Percentiles rank a stretch among this genome's conserved stretches.
Conservation (phyloP, 805 yeast species). For the Lipomyces japonicus region DNA sequence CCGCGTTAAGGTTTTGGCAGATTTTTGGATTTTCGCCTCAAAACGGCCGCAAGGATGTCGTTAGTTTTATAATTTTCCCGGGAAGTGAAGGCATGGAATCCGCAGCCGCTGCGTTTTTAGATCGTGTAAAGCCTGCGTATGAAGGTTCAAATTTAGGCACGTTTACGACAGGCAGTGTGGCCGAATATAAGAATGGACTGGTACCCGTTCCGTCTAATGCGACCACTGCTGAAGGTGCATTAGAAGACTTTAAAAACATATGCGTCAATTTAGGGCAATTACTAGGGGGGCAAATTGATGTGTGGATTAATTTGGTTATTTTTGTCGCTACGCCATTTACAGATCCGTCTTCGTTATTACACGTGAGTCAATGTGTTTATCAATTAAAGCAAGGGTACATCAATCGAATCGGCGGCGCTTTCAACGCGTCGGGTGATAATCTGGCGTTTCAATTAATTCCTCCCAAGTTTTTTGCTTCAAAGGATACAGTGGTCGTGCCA, state of each 20-base stretch:
- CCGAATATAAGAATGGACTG: constrained; percentile 18
- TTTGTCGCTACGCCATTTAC: constrained; percentile 20
- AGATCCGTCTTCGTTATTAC: constrained; percentile 24
- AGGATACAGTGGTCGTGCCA: constrained; percentile 32
- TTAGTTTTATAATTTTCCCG: constrained; percentile 34
- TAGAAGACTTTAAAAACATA: constrained; percentile 15
- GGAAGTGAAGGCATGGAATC: constrained; percentile 29
- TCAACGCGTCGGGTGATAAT: constrained; percentile 5
- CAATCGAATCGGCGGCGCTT: constrained; percentile 1
- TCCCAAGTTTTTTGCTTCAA: constrained; percentile 25
- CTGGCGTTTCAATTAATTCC: constrained; percentile 25
- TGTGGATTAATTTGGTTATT: constrained; percentile 11
- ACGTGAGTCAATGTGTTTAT: constrained; percentile 20
- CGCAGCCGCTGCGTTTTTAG: constrained; percentile 31
- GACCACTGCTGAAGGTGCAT: constrained; percentile 10
- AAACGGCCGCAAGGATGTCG: constrained; percentile 34
- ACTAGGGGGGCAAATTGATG: constrained; percentile 6
- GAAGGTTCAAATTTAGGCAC: constrained; percentile 39
- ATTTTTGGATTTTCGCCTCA: constrained; percentile 39
- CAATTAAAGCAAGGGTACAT: constrained; percentile 20
- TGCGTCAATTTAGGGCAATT: constrained; percentile 10
- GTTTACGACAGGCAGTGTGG: constrained; percentile 22
- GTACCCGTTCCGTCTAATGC: constrained; percentile 16
- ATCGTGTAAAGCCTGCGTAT: constrained; percentile 34
- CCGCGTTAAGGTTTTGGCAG: constrained; percentile 42